These are phyloP conservation scores for Wickerhamiella kazuoi DNA, from an alignment of 805 yeast species.

Conservation along the genomic window DNA sequence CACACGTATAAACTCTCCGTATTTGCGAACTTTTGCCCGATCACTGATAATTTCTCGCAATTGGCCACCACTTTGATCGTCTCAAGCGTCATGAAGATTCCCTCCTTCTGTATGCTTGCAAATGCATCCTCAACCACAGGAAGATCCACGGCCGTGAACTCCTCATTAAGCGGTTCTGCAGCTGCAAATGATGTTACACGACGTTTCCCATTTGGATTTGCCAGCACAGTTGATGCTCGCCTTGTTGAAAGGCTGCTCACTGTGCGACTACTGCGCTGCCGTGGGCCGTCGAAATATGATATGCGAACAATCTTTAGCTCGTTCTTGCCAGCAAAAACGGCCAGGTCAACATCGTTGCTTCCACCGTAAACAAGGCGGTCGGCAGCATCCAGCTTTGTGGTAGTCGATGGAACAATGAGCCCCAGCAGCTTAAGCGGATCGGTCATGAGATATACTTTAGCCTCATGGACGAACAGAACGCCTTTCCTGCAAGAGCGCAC, in stretches of 20 bases:
- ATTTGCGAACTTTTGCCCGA: constrained; percentile 2
- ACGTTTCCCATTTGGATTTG: background rate
- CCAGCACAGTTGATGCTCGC: background rate
- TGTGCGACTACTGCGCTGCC: background rate
- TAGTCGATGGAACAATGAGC: constrained; percentile 49
- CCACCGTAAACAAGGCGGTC: constrained; percentile 48
- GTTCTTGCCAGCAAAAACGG: constrained; percentile 32
- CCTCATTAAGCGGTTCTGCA: constrained; percentile 5
- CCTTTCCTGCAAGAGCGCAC: constrained; percentile 58
- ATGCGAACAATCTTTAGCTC: constrained; percentile 38
- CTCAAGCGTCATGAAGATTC: background rate
- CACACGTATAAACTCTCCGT: constrained; percentile 3
- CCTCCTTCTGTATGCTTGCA: constrained; percentile 4
- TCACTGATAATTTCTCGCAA: background rate
- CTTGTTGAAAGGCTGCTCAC: constrained; percentile 3
- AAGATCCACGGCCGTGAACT: constrained; percentile 1
- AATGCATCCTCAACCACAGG: constrained; percentile 3
- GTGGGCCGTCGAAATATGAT: constrained; percentile 21
- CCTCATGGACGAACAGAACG: constrained; percentile 30
- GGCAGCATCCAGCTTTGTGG: constrained; percentile 39
- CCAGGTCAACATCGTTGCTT: constrained; percentile 31
- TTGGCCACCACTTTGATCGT: background rate
- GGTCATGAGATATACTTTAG: constrained; percentile 42
- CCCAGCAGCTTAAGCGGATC: constrained; percentile 68
- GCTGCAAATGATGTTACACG: background rate